Evolutionary conservation across 352 stramenopile species (phyloP).

Genomic region (Phytophthora europaea): DNA sequence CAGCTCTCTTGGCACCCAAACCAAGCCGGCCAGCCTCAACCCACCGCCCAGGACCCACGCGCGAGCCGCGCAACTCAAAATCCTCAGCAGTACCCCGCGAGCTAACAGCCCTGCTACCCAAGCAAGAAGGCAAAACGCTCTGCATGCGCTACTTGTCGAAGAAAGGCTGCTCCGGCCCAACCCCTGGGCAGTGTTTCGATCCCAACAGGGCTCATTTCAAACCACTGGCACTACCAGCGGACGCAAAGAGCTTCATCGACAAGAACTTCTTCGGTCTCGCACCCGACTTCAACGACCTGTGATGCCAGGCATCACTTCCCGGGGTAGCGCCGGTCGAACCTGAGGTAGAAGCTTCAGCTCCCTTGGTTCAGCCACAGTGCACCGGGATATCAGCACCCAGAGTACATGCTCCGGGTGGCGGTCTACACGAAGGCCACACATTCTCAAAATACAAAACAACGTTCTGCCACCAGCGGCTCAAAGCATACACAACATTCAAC

Average conservation of each 20-base stretch:
- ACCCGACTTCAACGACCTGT: constrained; percentile 13
- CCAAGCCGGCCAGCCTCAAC: not conserved
- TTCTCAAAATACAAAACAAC: no score
- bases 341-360: no score
- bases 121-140: constrained; percentile 12
- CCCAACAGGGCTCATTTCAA: constrained; percentile 15
- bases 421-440: no score
- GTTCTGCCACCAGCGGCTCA: no score
- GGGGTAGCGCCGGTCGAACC: no score
- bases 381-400: no score
- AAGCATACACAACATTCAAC: no score
- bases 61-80: no score
- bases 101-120: not conserved
- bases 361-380: no score
- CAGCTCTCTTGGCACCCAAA: not conserved
- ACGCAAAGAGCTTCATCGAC: constrained; percentile 21
- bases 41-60: no score
- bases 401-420: no score
- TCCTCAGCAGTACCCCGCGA: not conserved
- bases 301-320: no score
- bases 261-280: constrained; percentile 6
- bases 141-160: constrained; percentile 25
- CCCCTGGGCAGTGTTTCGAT: constrained; percentile 13
- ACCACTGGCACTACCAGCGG: constrained; percentile 5
- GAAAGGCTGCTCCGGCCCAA: constrained; percentile 8